A percentile compares a stretch with the other conserved stretches of the same genome.
These are phyloP conservation scores for Cicer yamashitae DNA, from an alignment of 306 rosid species.

Conservation along the genomic window DNA sequence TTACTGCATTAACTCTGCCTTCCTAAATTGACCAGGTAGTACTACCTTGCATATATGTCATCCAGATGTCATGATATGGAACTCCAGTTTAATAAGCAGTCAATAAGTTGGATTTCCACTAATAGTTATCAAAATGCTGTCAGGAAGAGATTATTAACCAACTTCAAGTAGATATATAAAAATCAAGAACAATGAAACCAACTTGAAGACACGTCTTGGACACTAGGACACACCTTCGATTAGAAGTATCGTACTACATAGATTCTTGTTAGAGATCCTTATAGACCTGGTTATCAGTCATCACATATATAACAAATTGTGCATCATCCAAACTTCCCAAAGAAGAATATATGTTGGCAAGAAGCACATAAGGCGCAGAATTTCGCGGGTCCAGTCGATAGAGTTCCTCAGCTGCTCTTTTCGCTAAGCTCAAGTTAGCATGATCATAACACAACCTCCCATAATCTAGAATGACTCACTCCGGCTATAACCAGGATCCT, in stretches of 20 bases:
- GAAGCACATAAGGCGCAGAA: constrained; percentile 68
- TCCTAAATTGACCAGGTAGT: too few relatives aligned
- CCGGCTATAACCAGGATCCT: constrained; percentile 82
- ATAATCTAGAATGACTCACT: constrained; percentile 64
- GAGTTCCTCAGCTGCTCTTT: constrained; percentile 71
- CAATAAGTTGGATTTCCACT: constrained; percentile 10
- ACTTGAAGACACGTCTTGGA: too few relatives aligned
- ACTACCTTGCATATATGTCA: too few relatives aligned
- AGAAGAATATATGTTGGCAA: constrained; percentile 71
- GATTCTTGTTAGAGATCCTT: constrained; percentile 45
- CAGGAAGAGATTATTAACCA: not conserved
- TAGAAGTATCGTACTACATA: too few relatives aligned
- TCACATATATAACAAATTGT: constrained; percentile 59
- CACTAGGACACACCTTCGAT: too few relatives aligned
- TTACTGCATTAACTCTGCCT: too few relatives aligned
- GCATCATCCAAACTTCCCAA: constrained; percentile 82
- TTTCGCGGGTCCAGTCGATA: constrained; percentile 57
- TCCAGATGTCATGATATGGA: not conserved
- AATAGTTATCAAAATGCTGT: not conserved
- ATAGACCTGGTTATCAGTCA: constrained; percentile 58
- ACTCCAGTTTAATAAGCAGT: constrained; percentile 21
- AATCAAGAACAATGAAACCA: not conserved
- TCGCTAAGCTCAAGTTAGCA: constrained; percentile 66
- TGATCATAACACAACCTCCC: constrained; percentile 80
- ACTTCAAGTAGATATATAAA: constrained; percentile 5